Base-by-base conservation (phyloP, 495 filamentous ascomycete genomes). In the Stereocaulon alpinum region DNA sequence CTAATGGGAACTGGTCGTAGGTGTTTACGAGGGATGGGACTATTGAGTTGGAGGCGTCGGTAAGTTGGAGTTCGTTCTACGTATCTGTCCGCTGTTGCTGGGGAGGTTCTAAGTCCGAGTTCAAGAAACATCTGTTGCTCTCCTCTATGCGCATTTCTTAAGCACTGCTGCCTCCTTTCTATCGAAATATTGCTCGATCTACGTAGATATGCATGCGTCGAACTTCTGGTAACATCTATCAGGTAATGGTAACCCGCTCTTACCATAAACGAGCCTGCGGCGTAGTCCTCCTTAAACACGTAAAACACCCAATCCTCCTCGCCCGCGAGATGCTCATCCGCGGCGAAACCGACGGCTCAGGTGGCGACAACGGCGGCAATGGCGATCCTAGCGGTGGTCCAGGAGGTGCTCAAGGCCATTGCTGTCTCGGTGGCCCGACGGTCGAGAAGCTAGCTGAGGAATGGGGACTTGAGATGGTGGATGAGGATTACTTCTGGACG, bases 1-100 rank as follows among this genome's bases (percentile, higher is more conserved):
- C n/a, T n/a, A n/a, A n/a, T n/a, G n/a, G n/a, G n/a, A n/a, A n/a
- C n/a, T n/a, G n/a, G n/a, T n/a, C n/a, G n/a, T n/a, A n/a, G 62
- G 62, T 95, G 17, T 95, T 94, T 70, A 94, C 88, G 3, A 77
- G 81, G 42, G 83, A 84, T 52, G 91, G 90, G 10, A 82, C 81
- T 57, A 91, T 88, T 70, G 90, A 95, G 70, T 82, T 95, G 63
- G 91, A 96, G 70, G 86, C 91, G 32, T 87, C 82, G 27, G 64
- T 67, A 48, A 55, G 64, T 59, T 30, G 9, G 50, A 11, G 2
- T 6, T 34, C 43, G 45, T 52, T 4, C 4, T 24, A 32, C 10
- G 6, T 22, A 7, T 49, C 12, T 11, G 29, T 32, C 7, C 40
- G 52, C n/a, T 43, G 14, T 60, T 24, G 24, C 24, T 24, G 24